Evolutionary conservation across 1,284 basidiomycete species (phyloP), one percentile per base, ranked within the genome.

Genomic region (Malassezia globosa): DNA sequence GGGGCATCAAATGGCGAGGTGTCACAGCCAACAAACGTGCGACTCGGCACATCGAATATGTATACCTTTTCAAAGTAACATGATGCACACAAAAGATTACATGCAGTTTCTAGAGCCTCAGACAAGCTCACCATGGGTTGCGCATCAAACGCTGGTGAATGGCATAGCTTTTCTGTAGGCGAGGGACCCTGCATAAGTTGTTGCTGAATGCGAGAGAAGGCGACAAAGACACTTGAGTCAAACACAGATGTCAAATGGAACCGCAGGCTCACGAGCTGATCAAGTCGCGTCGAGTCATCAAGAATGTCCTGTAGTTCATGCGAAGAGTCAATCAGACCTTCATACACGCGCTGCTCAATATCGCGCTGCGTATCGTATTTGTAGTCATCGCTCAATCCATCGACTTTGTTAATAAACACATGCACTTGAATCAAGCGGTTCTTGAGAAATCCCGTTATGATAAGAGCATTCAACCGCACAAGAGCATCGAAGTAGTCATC

Each of bases 361-460:
- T 66, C 64, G 19, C 56, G 51, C 8, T 65, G 59, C 4, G 63
- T 67, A 29, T 68, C 66, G 54, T 84, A 81, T 62, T 87, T 82
- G 70, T 94, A 90, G 62, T 95, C 92, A 60, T 90, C 87, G 48
- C 85, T 83, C 51, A 92, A 75, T 34, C 83, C 84, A 72, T 96
- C 92, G 14, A 87, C 83, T 74, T 97, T 97, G 76, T 97, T 92
- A 14, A 95, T 84, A 65, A 97, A 95, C 21, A 96, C 82, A 70
- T 94, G 87, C 37, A 96, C 79, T 54, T 83, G 82, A 53, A 92
- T 81, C 37, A 77, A 75, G 5, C 82, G 84, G 64, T 88, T 88
- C 38, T 82, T 78, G 34, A 81, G 77, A 65, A 82, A 73, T 0
- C 71, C 72, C 13, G 61, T 60, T n/a, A 73, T 59, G 43, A 74